Percentiles rank a stretch among this genome's conserved stretches.
Conservation (phyloP, 176 grass and related monocot species). For the Guadua angustifolia region DNA sequence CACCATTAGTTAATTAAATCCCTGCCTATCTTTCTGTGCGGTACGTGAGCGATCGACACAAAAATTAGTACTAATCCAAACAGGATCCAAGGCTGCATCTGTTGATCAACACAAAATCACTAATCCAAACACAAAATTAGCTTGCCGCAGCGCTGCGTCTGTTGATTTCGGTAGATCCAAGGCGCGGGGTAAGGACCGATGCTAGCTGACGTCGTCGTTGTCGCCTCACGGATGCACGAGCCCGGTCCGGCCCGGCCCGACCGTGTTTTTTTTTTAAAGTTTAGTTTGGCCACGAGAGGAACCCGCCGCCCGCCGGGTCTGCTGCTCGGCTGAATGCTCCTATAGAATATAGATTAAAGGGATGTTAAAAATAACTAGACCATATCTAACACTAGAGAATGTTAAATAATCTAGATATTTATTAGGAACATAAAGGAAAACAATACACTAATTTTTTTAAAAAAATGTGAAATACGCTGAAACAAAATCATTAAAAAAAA, state of each 20-base stretch:
- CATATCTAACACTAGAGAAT: too few relatives aligned
- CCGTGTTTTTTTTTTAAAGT: too few relatives aligned
- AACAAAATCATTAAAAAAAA: too few relatives aligned
- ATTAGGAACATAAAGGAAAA: too few relatives aligned
- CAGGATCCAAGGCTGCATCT: not conserved
- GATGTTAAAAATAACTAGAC: too few relatives aligned
- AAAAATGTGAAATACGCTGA: too few relatives aligned
- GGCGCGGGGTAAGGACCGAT: not conserved
- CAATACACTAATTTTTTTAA: too few relatives aligned
- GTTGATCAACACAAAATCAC: not conserved
- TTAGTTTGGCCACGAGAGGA: not conserved
- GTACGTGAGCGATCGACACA: not conserved
- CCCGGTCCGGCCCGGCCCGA: too few relatives aligned
- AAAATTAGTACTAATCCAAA: not conserved
- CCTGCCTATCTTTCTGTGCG: not conserved
- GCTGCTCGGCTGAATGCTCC: not conserved
- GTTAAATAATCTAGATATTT: too few relatives aligned
- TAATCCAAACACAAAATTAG: not conserved
- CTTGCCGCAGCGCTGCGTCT: not conserved
- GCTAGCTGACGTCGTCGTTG: not conserved
- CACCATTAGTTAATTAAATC: not conserved
- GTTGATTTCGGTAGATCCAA: constrained; percentile 5
- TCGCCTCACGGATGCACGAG: not conserved
- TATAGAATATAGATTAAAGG: too few relatives aligned
- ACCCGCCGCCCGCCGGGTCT: constrained; percentile 2